Evolutionary conservation across 768 basidiomycete species (phyloP).

Genomic region (Leccinum obscurum): DNA sequence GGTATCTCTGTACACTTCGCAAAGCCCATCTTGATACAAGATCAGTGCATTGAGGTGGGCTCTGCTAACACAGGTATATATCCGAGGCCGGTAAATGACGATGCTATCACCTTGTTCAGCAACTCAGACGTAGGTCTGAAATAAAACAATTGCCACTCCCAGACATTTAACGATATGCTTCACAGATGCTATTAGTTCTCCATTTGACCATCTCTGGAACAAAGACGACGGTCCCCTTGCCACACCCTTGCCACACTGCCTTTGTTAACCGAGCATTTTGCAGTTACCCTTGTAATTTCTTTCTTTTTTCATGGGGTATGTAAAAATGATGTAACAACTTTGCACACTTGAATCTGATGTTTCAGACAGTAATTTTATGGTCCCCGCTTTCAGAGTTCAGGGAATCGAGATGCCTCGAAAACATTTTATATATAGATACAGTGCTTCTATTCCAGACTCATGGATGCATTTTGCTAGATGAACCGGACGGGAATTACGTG

Average conservation of each 20-base stretch:
- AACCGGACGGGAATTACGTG: background rate
- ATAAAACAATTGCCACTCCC: background rate
- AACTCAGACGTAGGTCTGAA: background rate
- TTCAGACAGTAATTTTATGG: background rate
- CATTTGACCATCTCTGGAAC: background rate
- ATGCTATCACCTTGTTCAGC: background rate
- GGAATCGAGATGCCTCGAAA: background rate
- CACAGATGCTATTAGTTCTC: background rate
- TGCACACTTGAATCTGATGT: background rate
- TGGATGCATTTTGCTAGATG: background rate
- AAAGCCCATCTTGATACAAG: slow-evolving; percentile 24
- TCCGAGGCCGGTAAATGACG: background rate
- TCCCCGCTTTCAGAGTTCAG: background rate
- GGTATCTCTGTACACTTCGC: slow-evolving; percentile 5
- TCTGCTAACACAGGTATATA: slow-evolving; percentile 5
- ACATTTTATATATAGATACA: slow-evolving; percentile 5
- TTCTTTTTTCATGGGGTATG: background rate
- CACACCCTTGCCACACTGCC: background rate
- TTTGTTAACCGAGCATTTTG: background rate
- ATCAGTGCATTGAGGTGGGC: slow-evolving; percentile 2
- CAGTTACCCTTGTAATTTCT: background rate
- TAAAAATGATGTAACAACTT: background rate
- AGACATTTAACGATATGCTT: background rate
- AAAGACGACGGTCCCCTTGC: too few relatives aligned
- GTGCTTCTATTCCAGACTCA: background rate